Evolutionary conservation across 768 basidiomycete genomes (phyloP), one percentile per base, ranked within the genome.

Genomic region (Trametopsis cervina): DNA sequence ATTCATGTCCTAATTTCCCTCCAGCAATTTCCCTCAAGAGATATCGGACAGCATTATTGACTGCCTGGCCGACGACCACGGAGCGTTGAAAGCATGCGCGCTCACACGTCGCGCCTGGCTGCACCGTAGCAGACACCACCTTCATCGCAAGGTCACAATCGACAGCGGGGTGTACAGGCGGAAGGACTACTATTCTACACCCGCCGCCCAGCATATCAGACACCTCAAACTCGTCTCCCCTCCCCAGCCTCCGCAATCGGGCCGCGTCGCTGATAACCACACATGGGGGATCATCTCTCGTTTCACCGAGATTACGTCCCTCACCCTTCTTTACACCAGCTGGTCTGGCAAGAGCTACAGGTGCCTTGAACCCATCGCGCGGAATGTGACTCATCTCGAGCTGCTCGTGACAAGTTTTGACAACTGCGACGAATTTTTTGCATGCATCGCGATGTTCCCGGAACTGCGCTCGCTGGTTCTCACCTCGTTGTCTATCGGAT

Each of bases 1-100:
- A 15, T 33, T 7, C 29, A 33, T 33, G 7, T 33, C 9, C 15
- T 33, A 7, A 33, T 33, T 7, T n/a, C n/a, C 4, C 33, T 12
- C n/a, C 44, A 51, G 43, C 24, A 29, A 33, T 20, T 47, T 60
- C 17, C 60, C 60, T 22, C 33, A 42, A 21, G 61, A 63, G 42
- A 39, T 63, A 23, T 22, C 41, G 25, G 58, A 58, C 27, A n/a
- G 33, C 38, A 51, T 60, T 29, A 55, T 63, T 35, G 58, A 63
- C 54, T 42, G 37, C 24, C 53, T 63, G 6, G 47, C 49, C 11
- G 52, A 47, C 37, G 57, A 58, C 40, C n/a, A 39, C 3, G 36
- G 23, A 13, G 46, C 60, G 9, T 54, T 63, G n/a, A 38, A 36
- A 15, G 38, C 38, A 6, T 58, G 57, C 42, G 52, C 54, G 12